Evolutionary conservation across 495 filamentous ascomycete genomes (phyloP).

Genomic region (Penicilliopsis zonata): DNA sequence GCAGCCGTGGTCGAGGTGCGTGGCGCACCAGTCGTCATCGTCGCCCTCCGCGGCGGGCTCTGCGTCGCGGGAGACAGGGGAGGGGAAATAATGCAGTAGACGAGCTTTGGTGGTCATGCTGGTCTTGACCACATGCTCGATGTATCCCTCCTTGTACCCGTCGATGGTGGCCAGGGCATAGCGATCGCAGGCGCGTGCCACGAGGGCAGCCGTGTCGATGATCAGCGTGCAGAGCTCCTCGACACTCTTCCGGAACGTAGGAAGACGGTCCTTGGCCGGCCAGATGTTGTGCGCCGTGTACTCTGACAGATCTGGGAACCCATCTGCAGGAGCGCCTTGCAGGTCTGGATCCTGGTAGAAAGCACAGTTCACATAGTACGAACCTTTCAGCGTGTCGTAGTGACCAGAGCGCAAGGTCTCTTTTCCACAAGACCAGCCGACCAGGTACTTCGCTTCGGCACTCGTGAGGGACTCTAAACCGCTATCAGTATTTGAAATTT

Average conservation of each 20-base stretch:
- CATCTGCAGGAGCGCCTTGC: slow-evolving; percentile 45
- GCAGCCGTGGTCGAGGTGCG: slow-evolving; percentile 88
- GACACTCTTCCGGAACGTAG: slow-evolving; percentile 59
- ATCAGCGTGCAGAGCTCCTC: slow-evolving; percentile 72
- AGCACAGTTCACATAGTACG: slow-evolving; percentile 92
- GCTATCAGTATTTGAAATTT: slow-evolving; percentile 2
- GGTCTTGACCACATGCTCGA: slow-evolving; percentile 75
- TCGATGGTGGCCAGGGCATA: slow-evolving; percentile 69
- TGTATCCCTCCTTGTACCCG: slow-evolving; percentile 62
- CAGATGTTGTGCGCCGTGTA: slow-evolving; percentile 74
- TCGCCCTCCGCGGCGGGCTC: slow-evolving; percentile 15
- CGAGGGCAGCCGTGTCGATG: slow-evolving; percentile 78
- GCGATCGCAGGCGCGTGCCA: slow-evolving; percentile 76
- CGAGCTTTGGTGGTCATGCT: slow-evolving; percentile 86
- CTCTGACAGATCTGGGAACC: slow-evolving; percentile 47
- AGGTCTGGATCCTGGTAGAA: slow-evolving; percentile 67
- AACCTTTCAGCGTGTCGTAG: slow-evolving; percentile 88
- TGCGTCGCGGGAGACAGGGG: slow-evolving; percentile 4
- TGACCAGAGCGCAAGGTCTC: slow-evolving; percentile 85
- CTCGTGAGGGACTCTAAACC: slow-evolving; percentile 30
- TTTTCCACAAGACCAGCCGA: slow-evolving; percentile 76
- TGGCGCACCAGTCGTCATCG: slow-evolving; percentile 92
- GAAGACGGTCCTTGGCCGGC: slow-evolving; percentile 54
- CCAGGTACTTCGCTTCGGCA: slow-evolving; percentile 42
- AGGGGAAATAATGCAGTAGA: slow-evolving; percentile 82